Conservation (phyloP, 306 rosid species). For the Cicer yamashitae region DNA sequence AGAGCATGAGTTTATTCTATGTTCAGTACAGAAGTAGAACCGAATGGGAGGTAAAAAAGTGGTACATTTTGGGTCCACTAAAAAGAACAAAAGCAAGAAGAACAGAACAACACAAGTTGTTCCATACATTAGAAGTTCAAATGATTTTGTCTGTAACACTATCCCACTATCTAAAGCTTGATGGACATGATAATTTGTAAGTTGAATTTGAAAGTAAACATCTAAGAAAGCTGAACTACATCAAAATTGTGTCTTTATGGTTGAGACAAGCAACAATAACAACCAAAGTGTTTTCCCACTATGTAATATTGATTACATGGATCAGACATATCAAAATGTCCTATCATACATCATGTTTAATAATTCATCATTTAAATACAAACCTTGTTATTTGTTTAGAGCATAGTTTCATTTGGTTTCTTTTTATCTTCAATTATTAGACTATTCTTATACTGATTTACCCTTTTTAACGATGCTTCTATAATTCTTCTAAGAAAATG, state of each 20-base stretch:
- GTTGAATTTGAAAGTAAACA: slow-evolving; percentile 16
- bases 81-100: neutral
- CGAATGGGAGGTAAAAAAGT: neutral
- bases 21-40: neutral
- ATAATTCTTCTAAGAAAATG: neutral
- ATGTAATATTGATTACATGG: no score
- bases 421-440: neutral
- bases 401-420: neutral
- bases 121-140: slow-evolving; percentile 8
- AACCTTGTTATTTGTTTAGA: neutral
- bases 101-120: neutral
- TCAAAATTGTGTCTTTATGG: neutral
- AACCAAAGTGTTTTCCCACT: neutral
- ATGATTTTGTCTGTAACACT: neutral
- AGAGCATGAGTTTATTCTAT: neutral
- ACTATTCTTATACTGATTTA: neutral
- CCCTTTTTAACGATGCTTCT: neutral
- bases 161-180: neutral
- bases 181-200: neutral
- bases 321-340: neutral
- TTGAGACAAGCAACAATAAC: slow-evolving; percentile 5
- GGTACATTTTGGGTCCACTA: neutral
- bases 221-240: neutral
- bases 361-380: neutral
- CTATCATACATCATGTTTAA: neutral